Evolutionary conservation across 495 filamentous ascomycete genomes (phyloP).

Genomic region (Podospora bellae-mahoneyi): DNA sequence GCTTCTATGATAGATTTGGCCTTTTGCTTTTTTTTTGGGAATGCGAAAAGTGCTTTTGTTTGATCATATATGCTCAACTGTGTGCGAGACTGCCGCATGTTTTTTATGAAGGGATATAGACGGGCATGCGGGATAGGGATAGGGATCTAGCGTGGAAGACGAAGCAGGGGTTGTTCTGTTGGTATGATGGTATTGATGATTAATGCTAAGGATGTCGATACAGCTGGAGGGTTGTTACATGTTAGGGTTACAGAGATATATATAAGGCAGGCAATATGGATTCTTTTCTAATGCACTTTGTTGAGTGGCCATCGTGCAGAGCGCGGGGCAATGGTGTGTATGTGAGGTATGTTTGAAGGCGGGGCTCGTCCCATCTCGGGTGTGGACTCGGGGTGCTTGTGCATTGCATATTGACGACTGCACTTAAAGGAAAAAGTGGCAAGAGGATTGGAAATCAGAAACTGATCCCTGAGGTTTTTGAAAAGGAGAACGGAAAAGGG

Average conservation of each 20-base stretch:
- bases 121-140: too few relatives aligned
- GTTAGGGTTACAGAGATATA: background rate
- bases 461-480: background rate
- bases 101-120: background rate
- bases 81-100: background rate
- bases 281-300: background rate
- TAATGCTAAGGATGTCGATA: background rate
- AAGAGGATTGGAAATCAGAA: background rate
- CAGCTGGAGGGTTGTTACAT: background rate
- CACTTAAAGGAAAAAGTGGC: background rate
- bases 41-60: slow-evolving; percentile 3
- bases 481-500: background rate
- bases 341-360: background rate
- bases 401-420: background rate
- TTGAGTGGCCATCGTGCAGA: background rate
- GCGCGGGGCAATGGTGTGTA: background rate
- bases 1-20: background rate
- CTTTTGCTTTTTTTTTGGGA: slow-evolving; percentile 6
- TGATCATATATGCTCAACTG: background rate
- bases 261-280: background rate
- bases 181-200: background rate
- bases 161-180: background rate
- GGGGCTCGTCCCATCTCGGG: background rate
- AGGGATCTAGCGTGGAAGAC: background rate
- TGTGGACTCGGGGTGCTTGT: background rate